Evolutionary conservation across 257 asterid species (phyloP), one percentile per base, ranked within the genome.

Genomic region (Scutellaria minor): DNA sequence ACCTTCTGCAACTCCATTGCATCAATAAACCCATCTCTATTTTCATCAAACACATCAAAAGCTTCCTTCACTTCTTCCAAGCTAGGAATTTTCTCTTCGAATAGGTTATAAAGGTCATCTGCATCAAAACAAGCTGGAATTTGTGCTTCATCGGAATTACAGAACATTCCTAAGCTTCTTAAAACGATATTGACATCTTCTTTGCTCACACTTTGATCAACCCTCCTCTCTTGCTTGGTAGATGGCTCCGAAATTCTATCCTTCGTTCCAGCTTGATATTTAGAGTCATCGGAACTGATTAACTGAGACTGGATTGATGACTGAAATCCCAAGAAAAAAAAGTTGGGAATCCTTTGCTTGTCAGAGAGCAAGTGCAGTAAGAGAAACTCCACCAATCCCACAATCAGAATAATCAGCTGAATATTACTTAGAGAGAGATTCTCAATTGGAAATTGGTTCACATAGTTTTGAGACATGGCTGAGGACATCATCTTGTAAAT

Each of bases 11-110:
- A 77, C 68, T 91, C 97, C 64, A 9, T 27, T 3, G 86, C 93
- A 63, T 91, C 93, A 27, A 91, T 83, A 78, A 82, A 91, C 12
- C 97, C 97, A 75, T 91, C 96, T 69, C 68, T 74, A 50, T 91
- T 81, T 20, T 58, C 75, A 50, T 91, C 97, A 68, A 85, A 91
- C 52, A 89, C 88, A 27, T 82, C 85, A 11, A 91, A 91, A 48
- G 97, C 90, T 24, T 74, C 86, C 80, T 64, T 82, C 56, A 81
- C 80, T 66, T 91, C 95, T 15, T 80, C 80, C 81, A 64, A 73
- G n/a, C 75, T 71, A 0, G 82, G 82, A 8, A 65, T 70, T 42
- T 81, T 31, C 46, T 79, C 91, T 31, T 87, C 95, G n/a, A 87
- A 87, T 12, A 83, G 48, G 57, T 75, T 42, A 2, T 12, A 73